A percentile compares a stretch with the other conserved stretches of the same genome.
Evolutionary conservation across 805 yeast species (phyloP).

Genomic region (Candida sithepensis): DNA sequence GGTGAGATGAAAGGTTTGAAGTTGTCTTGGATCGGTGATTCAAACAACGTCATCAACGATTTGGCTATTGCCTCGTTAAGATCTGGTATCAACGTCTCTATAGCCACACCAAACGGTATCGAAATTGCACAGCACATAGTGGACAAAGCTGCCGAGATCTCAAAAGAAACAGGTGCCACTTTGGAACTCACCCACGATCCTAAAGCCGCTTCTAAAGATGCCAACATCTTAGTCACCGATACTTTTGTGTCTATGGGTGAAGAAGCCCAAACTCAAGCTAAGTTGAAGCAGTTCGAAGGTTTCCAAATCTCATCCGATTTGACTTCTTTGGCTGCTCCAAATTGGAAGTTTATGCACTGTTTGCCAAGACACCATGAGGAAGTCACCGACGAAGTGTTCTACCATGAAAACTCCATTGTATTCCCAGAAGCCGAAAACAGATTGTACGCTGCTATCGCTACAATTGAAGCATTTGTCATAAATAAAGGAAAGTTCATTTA

Average conservation of each 20-base stretch:
- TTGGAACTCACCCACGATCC: constrained; percentile 72
- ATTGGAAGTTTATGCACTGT: constrained; percentile 97
- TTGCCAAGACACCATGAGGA: constrained; percentile 94
- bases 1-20: constrained; percentile 58
- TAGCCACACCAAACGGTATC: constrained; percentile 81
- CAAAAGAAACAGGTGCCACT: constrained; percentile 46
- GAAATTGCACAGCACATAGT: constrained; percentile 57
- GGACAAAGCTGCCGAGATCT: constrained; percentile 49
- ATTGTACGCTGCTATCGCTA: constrained; percentile 94
- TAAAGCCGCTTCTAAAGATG: constrained; percentile 61
- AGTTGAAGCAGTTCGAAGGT: constrained; percentile 78
- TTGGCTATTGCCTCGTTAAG: constrained; percentile 83
- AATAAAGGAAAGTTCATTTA: constrained; percentile 61
- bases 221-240: constrained; percentile 88
- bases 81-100: constrained; percentile 74
- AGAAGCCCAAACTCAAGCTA: constrained; percentile 69
- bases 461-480: constrained; percentile 81
- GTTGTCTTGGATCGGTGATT: constrained; percentile 94
- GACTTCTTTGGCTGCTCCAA: constrained; percentile 57
- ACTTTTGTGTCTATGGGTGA: constrained; percentile 99
- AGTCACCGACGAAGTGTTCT: constrained; percentile 90
- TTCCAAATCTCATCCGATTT: constrained; percentile 77
- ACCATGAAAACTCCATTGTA: constrained; percentile 77
- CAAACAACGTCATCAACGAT: constrained; percentile 94
- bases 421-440: constrained; percentile 97